Evolutionary conservation across 2,329 filamentous ascomycete genomes (phyloP).

Genomic region (Penicillium palitans): DNA sequence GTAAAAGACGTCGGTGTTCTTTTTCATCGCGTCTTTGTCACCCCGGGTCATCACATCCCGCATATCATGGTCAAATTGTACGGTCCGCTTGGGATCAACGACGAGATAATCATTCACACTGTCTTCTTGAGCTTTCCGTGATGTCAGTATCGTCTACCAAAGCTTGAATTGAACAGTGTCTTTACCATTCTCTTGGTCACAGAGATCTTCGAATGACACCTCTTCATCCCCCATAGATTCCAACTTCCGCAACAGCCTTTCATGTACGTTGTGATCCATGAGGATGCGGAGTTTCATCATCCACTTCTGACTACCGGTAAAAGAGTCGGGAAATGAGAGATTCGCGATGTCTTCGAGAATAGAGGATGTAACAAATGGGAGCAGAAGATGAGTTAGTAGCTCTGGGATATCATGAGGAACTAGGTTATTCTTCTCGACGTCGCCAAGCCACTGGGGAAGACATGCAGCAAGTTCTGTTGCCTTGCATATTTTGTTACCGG

Average conservation of each 20-base stretch:
- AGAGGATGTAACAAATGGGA: neutral
- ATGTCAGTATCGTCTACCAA: neutral
- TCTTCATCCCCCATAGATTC: neutral
- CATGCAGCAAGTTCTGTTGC: neutral
- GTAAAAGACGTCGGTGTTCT: neutral
- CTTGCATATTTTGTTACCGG: neutral
- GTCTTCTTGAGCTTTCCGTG: neutral
- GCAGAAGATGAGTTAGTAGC: neutral
- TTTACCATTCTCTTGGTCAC: neutral
- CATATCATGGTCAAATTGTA: neutral
- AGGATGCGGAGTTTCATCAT: neutral
- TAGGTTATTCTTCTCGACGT: neutral
- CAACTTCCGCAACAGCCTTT: neutral
- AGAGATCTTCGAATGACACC: neutral
- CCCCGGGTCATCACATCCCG: neutral
- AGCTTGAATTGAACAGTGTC: neutral
- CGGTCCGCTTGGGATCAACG: neutral
- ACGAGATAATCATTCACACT: neutral
- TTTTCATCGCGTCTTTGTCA: neutral
- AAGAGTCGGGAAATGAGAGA: neutral
- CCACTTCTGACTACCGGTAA: neutral
- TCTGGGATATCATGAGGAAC: neutral
- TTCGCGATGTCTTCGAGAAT: neutral
- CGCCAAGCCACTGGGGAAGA: neutral
- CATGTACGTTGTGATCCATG: neutral